Percentiles rank a stretch among this genome's conserved stretches.
Evolutionary conservation across 2,329 filamentous ascomycete species (phyloP).

Genomic region (Metarhizium album): DNA sequence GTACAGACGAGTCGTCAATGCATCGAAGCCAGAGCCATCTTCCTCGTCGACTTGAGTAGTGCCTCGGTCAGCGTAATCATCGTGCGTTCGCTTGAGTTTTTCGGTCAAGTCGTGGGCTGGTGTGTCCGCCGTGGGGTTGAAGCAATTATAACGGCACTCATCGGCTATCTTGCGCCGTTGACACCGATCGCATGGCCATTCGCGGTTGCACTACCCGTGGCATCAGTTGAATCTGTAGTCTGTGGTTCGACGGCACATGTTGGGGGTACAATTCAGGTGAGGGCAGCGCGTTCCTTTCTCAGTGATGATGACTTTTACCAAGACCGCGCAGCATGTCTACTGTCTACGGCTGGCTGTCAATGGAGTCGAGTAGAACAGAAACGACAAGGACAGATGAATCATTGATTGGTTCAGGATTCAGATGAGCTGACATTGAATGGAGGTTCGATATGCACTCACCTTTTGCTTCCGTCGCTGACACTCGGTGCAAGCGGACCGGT

Average conservation of each 20-base stretch:
- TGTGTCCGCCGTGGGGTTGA: slow-evolving; percentile 1
- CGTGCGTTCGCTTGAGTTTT: slow-evolving; percentile 3
- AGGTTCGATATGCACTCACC: slow-evolving; percentile 10
- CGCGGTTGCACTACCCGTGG: slow-evolving; percentile 18
- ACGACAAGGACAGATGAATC: not conserved
- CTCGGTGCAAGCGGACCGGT: slow-evolving; percentile 30
- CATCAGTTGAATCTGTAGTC: not conserved
- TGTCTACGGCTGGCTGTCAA: too few relatives aligned
- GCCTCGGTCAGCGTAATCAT: slow-evolving; percentile 2
- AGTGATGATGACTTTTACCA: too few relatives aligned
- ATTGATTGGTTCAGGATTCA: not conserved
- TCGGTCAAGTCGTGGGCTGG: slow-evolving; percentile 3
- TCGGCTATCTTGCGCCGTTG: slow-evolving; percentile 20
- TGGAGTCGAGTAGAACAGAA: not conserved
- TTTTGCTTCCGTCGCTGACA: slow-evolving; percentile 30
- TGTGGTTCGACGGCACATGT: too few relatives aligned
- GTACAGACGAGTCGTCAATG: slow-evolving; percentile 13
- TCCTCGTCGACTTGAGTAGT: not conserved
- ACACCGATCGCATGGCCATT: slow-evolving; percentile 23
- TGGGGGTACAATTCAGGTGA: too few relatives aligned
- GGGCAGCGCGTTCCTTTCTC: too few relatives aligned
- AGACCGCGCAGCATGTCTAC: too few relatives aligned
- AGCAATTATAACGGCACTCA: slow-evolving; percentile 17
- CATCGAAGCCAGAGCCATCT: slow-evolving; percentile 10
- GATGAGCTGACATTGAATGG: not conserved